Base-by-base conservation (phyloP, 768 basidiomycete genomes). In the Podaxis sp. region DNA sequence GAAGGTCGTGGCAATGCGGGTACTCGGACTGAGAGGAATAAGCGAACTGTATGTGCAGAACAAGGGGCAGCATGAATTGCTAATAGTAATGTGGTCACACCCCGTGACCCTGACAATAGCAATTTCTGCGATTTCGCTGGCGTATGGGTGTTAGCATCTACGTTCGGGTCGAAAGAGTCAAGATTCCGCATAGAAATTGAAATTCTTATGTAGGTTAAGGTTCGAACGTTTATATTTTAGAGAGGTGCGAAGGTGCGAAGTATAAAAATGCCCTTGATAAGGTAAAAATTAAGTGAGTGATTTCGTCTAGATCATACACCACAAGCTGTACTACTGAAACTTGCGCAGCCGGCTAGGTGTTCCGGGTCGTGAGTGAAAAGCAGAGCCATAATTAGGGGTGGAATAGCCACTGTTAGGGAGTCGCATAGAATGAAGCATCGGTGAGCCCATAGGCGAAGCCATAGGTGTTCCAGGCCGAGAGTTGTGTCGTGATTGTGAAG, bases 381-480 rank as follows among this genome's bases (percentile, higher is more conserved):
- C 71, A 17, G 54, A 56, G 27, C 54, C 54, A 22, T 55, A 51
- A 37, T 74, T 74, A 5, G 89, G 87, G 15, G 86, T 88, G 1
- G 85, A 82, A 65, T 83, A 79, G 5, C 88, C 88, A 46, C 85
- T 87, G 4, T 73, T 72, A 51, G 74, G 73, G 29, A 77, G 69
- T 55, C 74, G 79, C 41, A 69, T 65, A 5, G 77, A 69, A 29
- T 75, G 70, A 22, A 75, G 74, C 38, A 75, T 74, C 4, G 86
- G 83, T 15, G 86, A 85, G 25, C 77, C 79, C 70, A 81, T 63
- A 9, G 69, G 69, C 5, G 68, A 67, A 24, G 62, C 59, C 53
- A 63, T 76, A 1, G 90, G 89, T 0, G 89, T 91, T 17, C 80
- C 86, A 27, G 89, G 85, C 63, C 86, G 81, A 43, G 90, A 90